Evolutionary conservation across 768 basidiomycete genomes (phyloP), one percentile per base, ranked within the genome.

Genomic region (Lactarius akahatsu): DNA sequence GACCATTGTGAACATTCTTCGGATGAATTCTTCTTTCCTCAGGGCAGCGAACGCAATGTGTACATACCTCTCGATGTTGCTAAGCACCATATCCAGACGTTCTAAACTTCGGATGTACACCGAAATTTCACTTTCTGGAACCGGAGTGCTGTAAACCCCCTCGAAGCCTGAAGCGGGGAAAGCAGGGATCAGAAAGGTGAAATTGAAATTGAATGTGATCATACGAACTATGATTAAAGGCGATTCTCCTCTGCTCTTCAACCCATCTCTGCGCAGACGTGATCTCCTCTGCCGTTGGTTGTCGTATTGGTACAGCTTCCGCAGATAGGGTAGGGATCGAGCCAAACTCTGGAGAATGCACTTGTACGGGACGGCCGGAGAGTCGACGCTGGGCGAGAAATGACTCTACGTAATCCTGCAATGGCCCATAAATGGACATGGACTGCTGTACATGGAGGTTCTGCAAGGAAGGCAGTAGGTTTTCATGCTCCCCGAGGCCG

Each of bases 41-140:
- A 62, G 11, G 4, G 30, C 45, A 13, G 65, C 65, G 36, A 34
- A 66, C 6, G 57, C 66, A 13, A 63, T 0, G 16, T 52, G 41
- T 13, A 67, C 63, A n/a, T 63, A 63, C 20, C 36, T 59, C 57
- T 67, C 66, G 13, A 63, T 67, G 50, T 4, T 45, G 7, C 3
- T 3, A 2, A 67, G 62, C 11, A 63, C 62, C 8, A 36, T 38
- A 56, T 67, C 41, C 38, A 67, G 66, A 30, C 57, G 57, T 34
- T 67, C 66, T 43, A 67, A 7, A 16, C 54, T 67, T n/a, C 62
- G 62, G 18, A 32, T 38, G 28, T 67, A 67, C 41, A 63, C 66
- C 45, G 28, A 23, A 38, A 63, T 59, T 4, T 63, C 62, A 13
- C 41, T 63, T 0, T 63, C 57, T 26, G 50, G 52, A 30, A 59